Conservation (phyloP, 2,329 filamentous ascomycete genomes). For the Amauroascus niger region DNA sequence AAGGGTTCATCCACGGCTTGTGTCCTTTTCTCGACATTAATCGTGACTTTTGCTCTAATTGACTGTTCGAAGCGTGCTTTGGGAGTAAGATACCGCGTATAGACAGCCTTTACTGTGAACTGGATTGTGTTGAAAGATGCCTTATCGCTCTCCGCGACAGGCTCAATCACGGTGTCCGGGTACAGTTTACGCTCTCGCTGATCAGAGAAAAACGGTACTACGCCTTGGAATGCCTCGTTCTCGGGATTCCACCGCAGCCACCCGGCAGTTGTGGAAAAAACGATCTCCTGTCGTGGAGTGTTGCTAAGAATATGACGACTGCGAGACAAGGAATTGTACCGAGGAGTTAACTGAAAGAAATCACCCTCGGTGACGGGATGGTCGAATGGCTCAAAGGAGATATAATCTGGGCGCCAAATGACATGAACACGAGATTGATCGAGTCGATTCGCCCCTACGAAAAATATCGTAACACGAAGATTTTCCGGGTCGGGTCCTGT, state of each 20-base stretch:
- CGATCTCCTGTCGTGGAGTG: not conserved
- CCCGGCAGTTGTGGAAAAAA: conserved; percentile 8
- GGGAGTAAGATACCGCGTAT: conserved; percentile 12
- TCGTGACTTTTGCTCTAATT: conserved; percentile 15
- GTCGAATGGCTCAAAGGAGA: conserved; percentile 13
- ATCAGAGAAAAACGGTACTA: conserved; percentile 20
- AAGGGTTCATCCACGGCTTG: not conserved
- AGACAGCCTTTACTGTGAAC: conserved; percentile 17
- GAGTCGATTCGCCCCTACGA: not conserved
- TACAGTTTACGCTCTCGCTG: not conserved
- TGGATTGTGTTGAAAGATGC: conserved; percentile 8
- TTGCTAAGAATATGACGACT: not conserved
- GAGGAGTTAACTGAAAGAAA: conserved; percentile 12
- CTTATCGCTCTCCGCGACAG: not conserved
- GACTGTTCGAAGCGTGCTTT: conserved; percentile 17
- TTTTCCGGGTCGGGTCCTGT: not conserved
- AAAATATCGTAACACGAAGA: conserved; percentile 9
- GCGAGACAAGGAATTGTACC: conserved; percentile 7
- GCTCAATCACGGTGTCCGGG: conserved; percentile 1
- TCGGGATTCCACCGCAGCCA: conserved; percentile 22
- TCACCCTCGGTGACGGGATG: conserved; percentile 11
- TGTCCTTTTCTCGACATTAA: conserved; percentile 13
- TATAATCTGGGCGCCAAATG: conserved; percentile 12
- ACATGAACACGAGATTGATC: conserved; percentile 2
- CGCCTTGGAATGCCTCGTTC: conserved; percentile 17